These are phyloP conservation scores for Paraconiothyrium brasiliense DNA, from an alignment of 2,329 filamentous ascomycete species.

Conservation along the genomic window DNA sequence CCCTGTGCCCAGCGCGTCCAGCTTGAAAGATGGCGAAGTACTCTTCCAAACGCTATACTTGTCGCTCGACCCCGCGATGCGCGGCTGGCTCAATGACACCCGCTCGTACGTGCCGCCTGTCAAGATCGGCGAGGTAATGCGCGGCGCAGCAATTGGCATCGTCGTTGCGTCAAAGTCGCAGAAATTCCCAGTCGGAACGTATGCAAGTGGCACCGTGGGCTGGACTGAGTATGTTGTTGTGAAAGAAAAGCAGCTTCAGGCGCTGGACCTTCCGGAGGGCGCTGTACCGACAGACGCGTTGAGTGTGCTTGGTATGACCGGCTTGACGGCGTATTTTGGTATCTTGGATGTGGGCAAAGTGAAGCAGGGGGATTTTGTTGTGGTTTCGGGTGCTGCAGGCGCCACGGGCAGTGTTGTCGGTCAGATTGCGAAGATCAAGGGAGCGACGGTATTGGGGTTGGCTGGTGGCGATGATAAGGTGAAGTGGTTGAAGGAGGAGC, in stretches of 20 bases:
- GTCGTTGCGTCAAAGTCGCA: constrained; percentile 69
- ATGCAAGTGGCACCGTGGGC: constrained; percentile 64
- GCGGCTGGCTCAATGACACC: constrained; percentile 70
- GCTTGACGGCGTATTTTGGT: constrained; percentile 80
- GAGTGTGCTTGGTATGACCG: constrained; percentile 67
- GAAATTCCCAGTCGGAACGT: constrained; percentile 65
- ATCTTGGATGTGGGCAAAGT: constrained; percentile 74
- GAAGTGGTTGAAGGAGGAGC: constrained; percentile 61
- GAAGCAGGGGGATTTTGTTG: constrained; percentile 75
- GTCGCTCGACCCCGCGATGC: constrained; percentile 79
- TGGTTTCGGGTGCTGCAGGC: constrained; percentile 80
- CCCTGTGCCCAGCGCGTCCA: constrained; percentile 55
- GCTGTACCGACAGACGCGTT: constrained; percentile 66
- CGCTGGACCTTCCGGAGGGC: constrained; percentile 56
- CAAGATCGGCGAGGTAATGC: constrained; percentile 73
- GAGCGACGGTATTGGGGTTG: constrained; percentile 61
- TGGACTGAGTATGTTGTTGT: constrained; percentile 75
- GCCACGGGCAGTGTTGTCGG: constrained; percentile 80
- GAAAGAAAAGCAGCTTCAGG: constrained; percentile 59
- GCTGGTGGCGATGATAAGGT: constrained; percentile 64
- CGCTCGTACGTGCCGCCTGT: constrained; percentile 75
- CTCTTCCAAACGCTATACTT: constrained; percentile 70
- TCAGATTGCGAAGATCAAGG: constrained; percentile 80
- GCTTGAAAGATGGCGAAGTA: constrained; percentile 71
- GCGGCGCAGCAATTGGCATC: constrained; percentile 67